Evolutionary conservation across 2,329 filamentous ascomycete genomes (phyloP), one percentile per base, ranked within the genome.

Genomic region (Saccharata proteae): DNA sequence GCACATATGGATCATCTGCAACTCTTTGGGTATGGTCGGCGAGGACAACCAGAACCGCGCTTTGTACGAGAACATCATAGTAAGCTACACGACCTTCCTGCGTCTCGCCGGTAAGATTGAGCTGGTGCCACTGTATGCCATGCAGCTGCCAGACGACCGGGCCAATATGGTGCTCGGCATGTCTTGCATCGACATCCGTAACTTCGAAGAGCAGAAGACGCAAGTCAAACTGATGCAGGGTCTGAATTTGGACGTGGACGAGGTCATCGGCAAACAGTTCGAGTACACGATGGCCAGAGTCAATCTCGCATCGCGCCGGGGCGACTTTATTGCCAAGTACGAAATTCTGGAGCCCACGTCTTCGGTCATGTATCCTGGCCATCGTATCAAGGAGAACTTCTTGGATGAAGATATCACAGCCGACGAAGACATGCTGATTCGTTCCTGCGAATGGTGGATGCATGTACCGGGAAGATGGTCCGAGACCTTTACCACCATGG

Each of bases 41-140:
- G 56, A 64, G 18, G 49, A 58, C 13, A 20, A 27, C 5, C 49
- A 55, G 32, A 54, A 58, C 19, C 59, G 63, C 30, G 10, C 26
- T 15, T 67, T 66, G 11, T 69, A 77, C 41, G 80, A 93, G 46
- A 83, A 81, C 45, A 74, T 88, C 27, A 64, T 94, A 31, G 74
- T 80, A 1, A 77, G 74, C 4, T 96, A 96, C 51, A 79, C 92
- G 34, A 80, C 80, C 44, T 77, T 80, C 38, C 60, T 98, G 21
- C 74, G 81, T 25, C 66, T 79, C 27, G 71, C 73, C 11, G 73
- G 75, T 19, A 72, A 90, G 33, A 74, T 80, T 37, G 77, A 88
- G 39, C 60, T 90, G 24, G 80, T 93, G 34, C 86, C 90, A 1
- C 62, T 93, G 1, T 98, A 98, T 53, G 86, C 82, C 39, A 84